A percentile compares a stretch with the other conserved stretches of the same genome.
Conservation (phyloP, 1,284 basidiomycete genomes). For the Pseudozyma pruni region DNA sequence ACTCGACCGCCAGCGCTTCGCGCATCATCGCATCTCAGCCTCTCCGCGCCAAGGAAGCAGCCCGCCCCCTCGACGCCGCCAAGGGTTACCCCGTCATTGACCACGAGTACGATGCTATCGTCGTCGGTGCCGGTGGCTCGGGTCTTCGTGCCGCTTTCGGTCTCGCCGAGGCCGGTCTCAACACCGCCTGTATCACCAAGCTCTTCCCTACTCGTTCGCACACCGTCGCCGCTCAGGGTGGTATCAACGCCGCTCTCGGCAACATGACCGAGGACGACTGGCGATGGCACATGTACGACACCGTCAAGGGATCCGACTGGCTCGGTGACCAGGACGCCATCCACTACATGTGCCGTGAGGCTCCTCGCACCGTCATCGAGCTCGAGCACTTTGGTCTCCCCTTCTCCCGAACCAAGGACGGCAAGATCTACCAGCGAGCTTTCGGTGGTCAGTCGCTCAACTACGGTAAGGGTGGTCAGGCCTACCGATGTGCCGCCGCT, state of each 20-base stretch:
- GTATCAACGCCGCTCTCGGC: constrained; percentile 98
- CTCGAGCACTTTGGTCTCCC: constrained; percentile 99
- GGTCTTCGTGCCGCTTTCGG: constrained; percentile 98
- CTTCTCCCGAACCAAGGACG: constrained; percentile 98
- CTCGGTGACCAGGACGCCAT: constrained; percentile 99
- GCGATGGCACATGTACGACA: constrained; percentile 99
- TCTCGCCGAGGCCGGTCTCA: constrained; percentile 97
- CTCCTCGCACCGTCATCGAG: constrained; percentile 90
- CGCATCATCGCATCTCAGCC: constrained; percentile 81
- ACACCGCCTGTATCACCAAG: constrained; percentile 93
- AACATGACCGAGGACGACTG: constrained; percentile 84
- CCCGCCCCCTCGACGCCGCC: constrained; percentile 66
- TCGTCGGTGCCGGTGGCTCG: constrained; percentile 87
- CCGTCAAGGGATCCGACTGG: constrained; percentile 99
- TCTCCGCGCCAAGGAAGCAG: constrained; percentile 83
- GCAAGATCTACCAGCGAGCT: constrained; percentile 99
- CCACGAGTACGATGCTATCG: constrained; percentile 73
- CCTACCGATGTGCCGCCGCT: constrained; percentile 97
- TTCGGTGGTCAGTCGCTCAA: constrained; percentile 99
- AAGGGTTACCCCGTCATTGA: constrained; percentile 92
- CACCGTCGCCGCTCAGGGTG: constrained; percentile 98
- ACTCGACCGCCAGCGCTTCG: constrained; percentile 54
- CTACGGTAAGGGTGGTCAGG: constrained; percentile 98
- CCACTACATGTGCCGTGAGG: constrained; percentile 98
- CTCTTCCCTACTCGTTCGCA: constrained; percentile 99